Evolutionary conservation across 768 basidiomycete genomes (phyloP).

Genomic region (Kwoniella botswanensis): DNA sequence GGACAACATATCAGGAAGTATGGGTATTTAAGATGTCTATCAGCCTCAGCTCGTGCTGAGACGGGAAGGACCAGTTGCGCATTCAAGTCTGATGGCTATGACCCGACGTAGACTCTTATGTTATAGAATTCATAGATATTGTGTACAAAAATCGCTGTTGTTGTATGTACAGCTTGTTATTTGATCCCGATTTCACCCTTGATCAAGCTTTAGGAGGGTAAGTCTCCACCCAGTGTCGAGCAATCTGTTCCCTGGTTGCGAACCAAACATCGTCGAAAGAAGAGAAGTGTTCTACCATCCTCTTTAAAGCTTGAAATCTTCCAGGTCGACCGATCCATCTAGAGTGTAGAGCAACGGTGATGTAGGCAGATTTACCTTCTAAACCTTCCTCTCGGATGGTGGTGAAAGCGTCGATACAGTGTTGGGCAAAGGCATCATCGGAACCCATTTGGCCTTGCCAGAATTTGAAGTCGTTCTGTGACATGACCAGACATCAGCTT

Average conservation of each 20-base stretch:
- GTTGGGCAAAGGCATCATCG: constrained; percentile 27
- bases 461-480: constrained; percentile 45
- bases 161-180: constrained; percentile 4
- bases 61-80: too few species aligned
- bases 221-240: constrained; percentile 37
- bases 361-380: constrained; percentile 37
- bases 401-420: constrained; percentile 27
- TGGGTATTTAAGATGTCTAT: neutral
- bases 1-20: neutral
- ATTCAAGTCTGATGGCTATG: too few species aligned
- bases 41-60: too few species aligned
- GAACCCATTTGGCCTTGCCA: constrained; percentile 37
- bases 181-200: neutral
- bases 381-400: constrained; percentile 40
- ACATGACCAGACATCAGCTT: neutral
- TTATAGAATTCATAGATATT: neutral
- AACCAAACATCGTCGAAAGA: constrained; percentile 49
- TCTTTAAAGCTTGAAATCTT: constrained; percentile 42
- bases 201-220: constrained; percentile 28
- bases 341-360: constrained; percentile 44
- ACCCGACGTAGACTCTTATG: too few species aligned
- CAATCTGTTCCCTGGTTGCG: constrained; percentile 48
- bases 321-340: constrained; percentile 50
- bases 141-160: neutral
- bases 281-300: constrained; percentile 40